Base-by-base conservation (phyloP, 1,284 basidiomycete genomes). In the Irpex lacteus region DNA sequence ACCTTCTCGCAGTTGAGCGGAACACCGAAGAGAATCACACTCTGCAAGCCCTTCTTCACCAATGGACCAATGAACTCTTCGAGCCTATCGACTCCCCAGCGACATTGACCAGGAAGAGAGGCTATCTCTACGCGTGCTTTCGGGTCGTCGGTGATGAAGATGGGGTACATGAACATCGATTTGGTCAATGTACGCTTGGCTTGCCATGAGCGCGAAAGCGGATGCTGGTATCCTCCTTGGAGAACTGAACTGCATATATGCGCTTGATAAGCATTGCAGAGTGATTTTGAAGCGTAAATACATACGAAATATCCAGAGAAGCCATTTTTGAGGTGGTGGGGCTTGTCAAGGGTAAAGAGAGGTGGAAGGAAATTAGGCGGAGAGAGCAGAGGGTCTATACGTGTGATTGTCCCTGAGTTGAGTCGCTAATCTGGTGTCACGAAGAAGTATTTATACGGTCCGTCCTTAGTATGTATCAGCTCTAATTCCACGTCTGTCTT, bases 11-110 rank as follows among this genome's bases (percentile, higher is more conserved):
- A 92, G 47, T 84, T 85, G 70, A 96, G 75, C 2, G 98, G 98
- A 3, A 99, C 97, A 65, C 98, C 98, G 73, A 99, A 99, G 40
- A 99, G 82, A 69, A 99, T 98, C 57, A 99, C 94, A 67, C 94
- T 96, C 71, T 84, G 81, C 60, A 99, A 81, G 13, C 98, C 98
- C 74, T 98, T 98, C 71, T 89, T 79, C 53, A 98, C 90, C 60
- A 99, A 81, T 0, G 96, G 96, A 0, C 83, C 86, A 2, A 99
- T 76, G 79, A 99, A 98, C 40, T 76, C 88, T 68, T 95, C 87
- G n/a, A 99, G 85, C 71, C 87, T 89, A 79, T 99, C 94, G 40
- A 99, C 80, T 18, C 98, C 97, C 97, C 98, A 99, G 63, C 95
- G 80, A 66, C 91, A 87, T 75, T 98, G 96, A 2, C 90, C 92